A percentile compares a stretch with the other conserved stretches of the same genome.
phyloP scores from a whole-genome alignment of 257 asterid species.

The Mentha longifolia region DNA sequence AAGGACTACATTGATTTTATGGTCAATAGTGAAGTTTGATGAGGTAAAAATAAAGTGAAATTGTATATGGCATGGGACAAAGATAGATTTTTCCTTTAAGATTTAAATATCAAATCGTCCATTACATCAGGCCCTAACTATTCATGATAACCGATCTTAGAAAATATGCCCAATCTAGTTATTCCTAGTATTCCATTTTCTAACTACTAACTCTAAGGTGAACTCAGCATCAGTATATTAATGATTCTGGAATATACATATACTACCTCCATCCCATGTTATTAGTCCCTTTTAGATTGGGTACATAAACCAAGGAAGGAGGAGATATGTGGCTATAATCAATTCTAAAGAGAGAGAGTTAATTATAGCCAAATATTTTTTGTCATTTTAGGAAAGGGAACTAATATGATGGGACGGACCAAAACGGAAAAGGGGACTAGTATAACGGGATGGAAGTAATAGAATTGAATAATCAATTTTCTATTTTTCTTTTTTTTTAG shows the following conservation, averaged over 20 bases:
- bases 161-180: conserved; percentile 9
- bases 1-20: neutral
- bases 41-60: neutral
- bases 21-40: conserved; percentile 3
- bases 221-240: neutral
- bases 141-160: conserved; percentile 12
- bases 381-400: too few relatives aligned
- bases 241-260: neutral
- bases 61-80: conserved; percentile 15
- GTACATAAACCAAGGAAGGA: too few relatives aligned
- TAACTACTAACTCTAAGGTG: neutral
- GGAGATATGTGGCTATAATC: too few relatives aligned
- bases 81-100: conserved; percentile 1
- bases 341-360: too few relatives aligned
- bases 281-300: too few relatives aligned
- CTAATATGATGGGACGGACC: too few relatives aligned
- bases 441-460: too few relatives aligned
- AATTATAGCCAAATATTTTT: too few relatives aligned
- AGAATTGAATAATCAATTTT: too few relatives aligned
- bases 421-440: too few relatives aligned
- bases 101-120: neutral
- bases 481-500: neutral
- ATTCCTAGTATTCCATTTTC: conserved; percentile 12
- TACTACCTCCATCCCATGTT: too few relatives aligned
- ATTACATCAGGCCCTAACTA: conserved; percentile 1